Evolutionary conservation across 257 asterid species (phyloP), one percentile per base, ranked within the genome.

Genomic region (Nicotiana noctiflora): DNA sequence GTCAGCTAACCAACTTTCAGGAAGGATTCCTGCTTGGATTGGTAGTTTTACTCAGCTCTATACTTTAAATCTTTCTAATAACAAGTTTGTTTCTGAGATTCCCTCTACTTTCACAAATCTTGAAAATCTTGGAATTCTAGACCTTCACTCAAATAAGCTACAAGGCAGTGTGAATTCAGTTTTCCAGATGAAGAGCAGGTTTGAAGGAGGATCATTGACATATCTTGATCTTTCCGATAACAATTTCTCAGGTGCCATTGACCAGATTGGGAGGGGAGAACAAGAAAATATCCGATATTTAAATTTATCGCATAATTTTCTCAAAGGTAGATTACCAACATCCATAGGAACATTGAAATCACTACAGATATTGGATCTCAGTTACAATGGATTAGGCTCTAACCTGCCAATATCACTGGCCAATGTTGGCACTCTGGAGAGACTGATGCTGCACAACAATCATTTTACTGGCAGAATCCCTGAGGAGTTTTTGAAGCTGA

Each of bases 401-500:
- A 62, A 74, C 31, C 79, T 90, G 76, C 92, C 97, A 1, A 70
- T 75, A 15, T 82, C 86, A 1, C 55, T 92, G 85, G 89, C 84
- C 11, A 86, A 91, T 61, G 81, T 79, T 46, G 88, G 76, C 82
- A 64, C 80, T 40, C 59, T 91, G 64, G 86, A 83, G 88, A 82
- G 76, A 70, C 81, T 92, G 84, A 91, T 86, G 86, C 89, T 92
- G 91, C 92, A 89, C 85, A 85, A 87, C 49, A 91, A 91, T 86
- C 83, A 82, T 21, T 88, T 91, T 27, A 84, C 86, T 0, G 97
- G 96, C 63, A 56, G 49, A 80, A 91, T 93, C 78, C 93, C 97
- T 14, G 37, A 76, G 23, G 89, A 61, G 52, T 90, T 84, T 61
- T 81, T 91, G 63, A 84, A 86, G 74, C 78, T 92, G 80, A 85